Percentiles rank a stretch among this genome's conserved stretches.
Conservation (phyloP, 2,329 filamentous ascomycete genomes). For the Colletotrichum sp. region DNA sequence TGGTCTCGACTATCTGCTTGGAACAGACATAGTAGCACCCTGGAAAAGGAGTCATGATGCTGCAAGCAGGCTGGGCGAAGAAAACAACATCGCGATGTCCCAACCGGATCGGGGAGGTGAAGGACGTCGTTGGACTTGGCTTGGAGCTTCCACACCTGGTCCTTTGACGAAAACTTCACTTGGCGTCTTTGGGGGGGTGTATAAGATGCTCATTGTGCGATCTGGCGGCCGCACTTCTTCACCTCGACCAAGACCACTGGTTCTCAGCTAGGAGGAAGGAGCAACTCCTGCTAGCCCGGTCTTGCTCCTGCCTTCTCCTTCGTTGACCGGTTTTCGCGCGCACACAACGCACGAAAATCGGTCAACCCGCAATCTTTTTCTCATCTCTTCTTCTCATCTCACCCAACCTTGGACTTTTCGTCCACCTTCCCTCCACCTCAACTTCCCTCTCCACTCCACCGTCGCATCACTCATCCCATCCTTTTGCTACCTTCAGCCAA, state of each 20-base stretch:
- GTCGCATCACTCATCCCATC: background rate
- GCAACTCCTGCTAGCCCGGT: background rate
- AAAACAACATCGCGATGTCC: background rate
- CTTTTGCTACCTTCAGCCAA: background rate
- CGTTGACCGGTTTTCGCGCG: background rate
- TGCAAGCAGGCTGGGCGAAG: background rate
- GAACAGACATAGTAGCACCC: background rate
- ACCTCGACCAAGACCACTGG: background rate
- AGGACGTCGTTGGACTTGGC: background rate
- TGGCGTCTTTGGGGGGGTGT: background rate
- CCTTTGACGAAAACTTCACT: background rate
- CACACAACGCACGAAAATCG: background rate
- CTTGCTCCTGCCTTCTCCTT: background rate
- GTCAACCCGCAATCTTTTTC: background rate
- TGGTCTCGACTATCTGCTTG: background rate
- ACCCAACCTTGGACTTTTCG: background rate
- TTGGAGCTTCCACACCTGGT: background rate
- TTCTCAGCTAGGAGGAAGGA: background rate
- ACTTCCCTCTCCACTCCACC: background rate
- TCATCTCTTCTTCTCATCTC: background rate
- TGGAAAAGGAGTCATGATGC: background rate
- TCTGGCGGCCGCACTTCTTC: background rate
- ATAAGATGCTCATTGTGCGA: background rate
- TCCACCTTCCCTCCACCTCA: background rate
- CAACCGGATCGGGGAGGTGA: background rate